Percentiles rank a stretch among this genome's conserved stretches.
These are phyloP conservation scores for Colletotrichum orchidophilum DNA, from an alignment of 2,329 filamentous ascomycete species.

Conservation along the genomic window DNA sequence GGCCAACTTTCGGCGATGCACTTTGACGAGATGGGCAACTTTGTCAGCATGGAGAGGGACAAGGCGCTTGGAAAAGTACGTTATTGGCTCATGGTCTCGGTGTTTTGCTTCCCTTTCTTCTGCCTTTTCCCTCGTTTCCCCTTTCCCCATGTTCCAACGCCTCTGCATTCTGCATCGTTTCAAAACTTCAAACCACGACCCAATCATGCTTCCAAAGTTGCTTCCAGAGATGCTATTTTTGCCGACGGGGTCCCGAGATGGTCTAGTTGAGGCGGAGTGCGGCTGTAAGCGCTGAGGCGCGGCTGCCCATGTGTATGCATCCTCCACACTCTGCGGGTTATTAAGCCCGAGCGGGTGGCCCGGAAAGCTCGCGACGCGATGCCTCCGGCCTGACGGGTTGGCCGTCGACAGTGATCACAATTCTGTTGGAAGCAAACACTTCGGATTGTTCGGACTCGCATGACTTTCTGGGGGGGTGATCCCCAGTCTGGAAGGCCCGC, in stretches of 20 bases:
- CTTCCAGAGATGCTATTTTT: slow-evolving; percentile 27
- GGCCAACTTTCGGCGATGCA: slow-evolving; percentile 80
- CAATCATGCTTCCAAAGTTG: not conserved
- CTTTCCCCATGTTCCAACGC: slow-evolving; percentile 23
- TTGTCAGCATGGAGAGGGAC: slow-evolving; percentile 85
- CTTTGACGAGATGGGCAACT: slow-evolving; percentile 87
- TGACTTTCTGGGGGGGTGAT: slow-evolving; percentile 4
- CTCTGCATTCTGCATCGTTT: slow-evolving; percentile 15
- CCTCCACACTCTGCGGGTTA: slow-evolving; percentile 13
- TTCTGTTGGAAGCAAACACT: not conserved
- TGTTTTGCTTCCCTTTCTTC: slow-evolving; percentile 18
- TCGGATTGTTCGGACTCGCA: slow-evolving; percentile 28
- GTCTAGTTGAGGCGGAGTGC: slow-evolving; percentile 26
- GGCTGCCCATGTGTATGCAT: slow-evolving; percentile 34
- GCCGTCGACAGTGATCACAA: not conserved
- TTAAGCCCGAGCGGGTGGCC: not conserved
- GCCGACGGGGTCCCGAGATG: slow-evolving; percentile 21
- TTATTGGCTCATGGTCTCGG: slow-evolving; percentile 37
- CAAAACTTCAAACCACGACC: slow-evolving; percentile 1
- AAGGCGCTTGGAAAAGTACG: slow-evolving; percentile 84
- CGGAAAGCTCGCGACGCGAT: not conserved
- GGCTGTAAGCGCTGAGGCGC: slow-evolving; percentile 45
- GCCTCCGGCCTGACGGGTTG: not conserved
- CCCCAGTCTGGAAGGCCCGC: not conserved
- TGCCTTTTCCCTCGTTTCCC: slow-evolving; percentile 8